These are phyloP conservation scores for Auriscalpium orientale DNA, from an alignment of 768 basidiomycete genomes.

Conservation along the genomic window DNA sequence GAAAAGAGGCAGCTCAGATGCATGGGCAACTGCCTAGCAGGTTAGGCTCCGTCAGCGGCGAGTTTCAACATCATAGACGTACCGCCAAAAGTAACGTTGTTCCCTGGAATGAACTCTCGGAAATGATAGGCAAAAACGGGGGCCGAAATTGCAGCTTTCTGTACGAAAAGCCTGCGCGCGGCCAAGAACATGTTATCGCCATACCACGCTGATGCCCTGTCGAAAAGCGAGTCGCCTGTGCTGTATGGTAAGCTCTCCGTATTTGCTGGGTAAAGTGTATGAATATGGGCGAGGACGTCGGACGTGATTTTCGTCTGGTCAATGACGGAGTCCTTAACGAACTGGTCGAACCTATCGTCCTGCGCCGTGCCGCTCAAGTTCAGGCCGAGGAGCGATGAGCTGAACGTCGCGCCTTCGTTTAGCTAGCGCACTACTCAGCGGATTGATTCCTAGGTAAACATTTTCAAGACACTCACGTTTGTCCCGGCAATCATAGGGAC, in stretches of 20 bases:
- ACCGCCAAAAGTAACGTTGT: conserved; percentile 42
- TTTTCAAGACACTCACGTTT: conserved; percentile 37
- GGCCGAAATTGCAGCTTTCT: conserved; percentile 38
- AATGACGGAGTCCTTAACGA: conserved; percentile 42
- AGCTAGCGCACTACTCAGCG: conserved; percentile 32
- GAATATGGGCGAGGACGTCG: conserved; percentile 33
- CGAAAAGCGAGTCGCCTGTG: conserved; percentile 53
- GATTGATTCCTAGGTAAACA: conserved; percentile 39
- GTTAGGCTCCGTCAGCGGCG: neutral
- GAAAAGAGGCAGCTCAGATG: conserved; percentile 39
- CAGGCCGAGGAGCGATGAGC: conserved; percentile 29
- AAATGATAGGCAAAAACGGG: conserved; percentile 50
- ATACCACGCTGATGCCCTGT: conserved; percentile 50
- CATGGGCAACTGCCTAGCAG: conserved; percentile 37
- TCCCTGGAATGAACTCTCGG: conserved; percentile 49
- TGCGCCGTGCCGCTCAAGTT: conserved; percentile 33
- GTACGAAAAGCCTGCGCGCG: conserved; percentile 42
- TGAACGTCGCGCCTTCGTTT: conserved; percentile 47
- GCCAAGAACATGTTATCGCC: conserved; percentile 50
- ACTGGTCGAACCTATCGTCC: conserved; percentile 36
- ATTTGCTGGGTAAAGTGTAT: conserved; percentile 39
- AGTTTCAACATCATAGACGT: conserved; percentile 7
- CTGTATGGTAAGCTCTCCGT: conserved; percentile 41
- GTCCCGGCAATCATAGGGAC: conserved; percentile 45
- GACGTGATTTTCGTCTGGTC: conserved; percentile 42